Percentiles rank a stretch among this genome's conserved stretches.
These are phyloP conservation scores for Phyllosticta citriasiana DNA, from an alignment of 2,329 filamentous ascomycete species.

Conservation along the genomic window DNA sequence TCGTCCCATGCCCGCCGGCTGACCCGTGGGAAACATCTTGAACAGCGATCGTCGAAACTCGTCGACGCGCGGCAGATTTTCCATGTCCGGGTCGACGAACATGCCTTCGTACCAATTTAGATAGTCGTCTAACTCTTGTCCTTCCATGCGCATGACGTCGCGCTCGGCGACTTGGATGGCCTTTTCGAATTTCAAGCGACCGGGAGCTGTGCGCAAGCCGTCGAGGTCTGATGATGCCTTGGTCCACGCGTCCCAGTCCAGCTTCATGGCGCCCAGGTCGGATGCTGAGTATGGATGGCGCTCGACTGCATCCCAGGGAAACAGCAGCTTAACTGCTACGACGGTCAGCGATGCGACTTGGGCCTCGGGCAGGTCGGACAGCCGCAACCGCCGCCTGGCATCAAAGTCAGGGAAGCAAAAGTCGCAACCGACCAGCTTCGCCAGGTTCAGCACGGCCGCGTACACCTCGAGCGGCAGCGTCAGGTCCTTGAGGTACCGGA, in stretches of 20 bases:
- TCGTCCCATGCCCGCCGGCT: not conserved
- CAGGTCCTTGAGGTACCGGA: conserved; percentile 57
- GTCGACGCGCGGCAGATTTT: conserved; percentile 25
- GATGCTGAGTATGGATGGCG: conserved; percentile 40
- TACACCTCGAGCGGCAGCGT: conserved; percentile 65
- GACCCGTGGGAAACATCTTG: conserved; percentile 31
- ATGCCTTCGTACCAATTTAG: conserved; percentile 68
- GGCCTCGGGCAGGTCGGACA: conserved; percentile 50
- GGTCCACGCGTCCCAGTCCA: conserved; percentile 67
- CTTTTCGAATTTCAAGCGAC: conserved; percentile 29
- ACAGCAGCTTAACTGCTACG: conserved; percentile 67
- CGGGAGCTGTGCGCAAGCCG: not conserved
- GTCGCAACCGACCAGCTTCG: conserved; percentile 40
- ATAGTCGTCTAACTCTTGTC: conserved; percentile 59
- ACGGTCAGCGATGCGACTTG: conserved; percentile 62
- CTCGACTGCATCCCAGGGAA: conserved; percentile 56
- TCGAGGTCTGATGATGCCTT: not conserved
- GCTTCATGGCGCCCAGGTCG: conserved; percentile 48
- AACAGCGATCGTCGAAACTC: conserved; percentile 24
- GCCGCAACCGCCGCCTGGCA: conserved; percentile 5
- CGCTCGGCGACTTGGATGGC: conserved; percentile 47
- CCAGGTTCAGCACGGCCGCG: conserved; percentile 48
- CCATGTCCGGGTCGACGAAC: conserved; percentile 42
- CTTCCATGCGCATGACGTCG: conserved; percentile 53
- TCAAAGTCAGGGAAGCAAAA: conserved; percentile 47